phyloP scores from a whole-genome alignment of 2,329 filamentous ascomycete genomes.

The Ceratocystis alfenasii region DNA sequence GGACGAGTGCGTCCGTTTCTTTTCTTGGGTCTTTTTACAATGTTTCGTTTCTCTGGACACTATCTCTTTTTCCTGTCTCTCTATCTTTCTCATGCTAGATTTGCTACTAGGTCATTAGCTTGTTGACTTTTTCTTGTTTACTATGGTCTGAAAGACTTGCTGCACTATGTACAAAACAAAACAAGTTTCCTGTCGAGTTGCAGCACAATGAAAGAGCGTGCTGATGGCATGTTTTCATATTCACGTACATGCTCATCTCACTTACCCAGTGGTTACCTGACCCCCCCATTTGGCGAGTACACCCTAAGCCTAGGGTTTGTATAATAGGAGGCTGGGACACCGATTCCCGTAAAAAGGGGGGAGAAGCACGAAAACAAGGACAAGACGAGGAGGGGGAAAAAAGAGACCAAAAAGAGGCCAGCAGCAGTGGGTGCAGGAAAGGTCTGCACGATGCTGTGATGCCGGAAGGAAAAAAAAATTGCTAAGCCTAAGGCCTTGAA shows the following conservation, averaged over 20 bases:
- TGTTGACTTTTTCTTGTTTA: constrained; percentile 5
- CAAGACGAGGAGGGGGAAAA: neutral
- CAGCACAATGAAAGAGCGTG: neutral
- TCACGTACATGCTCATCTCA: too few species aligned
- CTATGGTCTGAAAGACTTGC: neutral
- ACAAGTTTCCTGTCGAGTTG: neutral
- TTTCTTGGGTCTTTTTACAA: neutral
- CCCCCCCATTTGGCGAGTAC: too few species aligned
- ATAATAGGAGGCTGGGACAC: neutral
- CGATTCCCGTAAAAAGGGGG: neutral
- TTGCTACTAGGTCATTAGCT: neutral
- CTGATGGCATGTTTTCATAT: too few species aligned
- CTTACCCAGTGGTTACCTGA: too few species aligned
- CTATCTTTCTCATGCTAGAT: neutral
- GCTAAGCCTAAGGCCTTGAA: neutral
- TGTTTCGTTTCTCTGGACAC: neutral
- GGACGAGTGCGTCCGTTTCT: neutral
- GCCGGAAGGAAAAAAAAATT: neutral
- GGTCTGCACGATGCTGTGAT: neutral
- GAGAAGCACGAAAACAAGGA: neutral
- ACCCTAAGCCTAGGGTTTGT: neutral
- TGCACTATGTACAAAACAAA: neutral
- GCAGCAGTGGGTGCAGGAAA: too few species aligned
- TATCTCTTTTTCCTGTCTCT: neutral
- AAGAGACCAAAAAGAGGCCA: neutral